Evolutionary conservation across 1,139 yeast species (phyloP), one percentile per base, ranked within the genome.

Genomic region (Zhuliangozyma blackwelliae): DNA sequence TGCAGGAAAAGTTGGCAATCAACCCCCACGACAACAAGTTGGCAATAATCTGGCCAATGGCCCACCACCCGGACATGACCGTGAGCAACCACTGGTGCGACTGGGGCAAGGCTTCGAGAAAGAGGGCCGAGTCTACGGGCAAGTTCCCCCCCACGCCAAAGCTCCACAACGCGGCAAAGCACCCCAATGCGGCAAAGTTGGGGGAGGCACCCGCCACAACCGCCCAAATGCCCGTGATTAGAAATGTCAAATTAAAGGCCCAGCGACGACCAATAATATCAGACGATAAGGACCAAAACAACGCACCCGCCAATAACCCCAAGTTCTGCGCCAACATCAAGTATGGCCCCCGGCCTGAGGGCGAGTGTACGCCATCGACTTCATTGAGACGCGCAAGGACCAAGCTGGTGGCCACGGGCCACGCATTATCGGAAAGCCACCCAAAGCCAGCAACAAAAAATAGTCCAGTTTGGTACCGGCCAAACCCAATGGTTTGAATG

Each of bases 61-160:
- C 63, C 75, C 74, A 68, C 68, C 70, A 68, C 8, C 55, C 50
- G 4, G 70, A 61, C 71, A 68, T 65, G 22, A 64, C 67, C 0
- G 73, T 66, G 41, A 68, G 58, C 7, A 68, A 46, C 69, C 70
- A 68, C 38, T 63, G 65, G 33, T 68, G 55, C 10, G 50, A 50
- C 5, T 58, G 49, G 1, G 74, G 74, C 16, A 68, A 50, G 3
- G 71, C 67, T 41, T 68, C 75, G 33, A 68, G 47, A 43, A 68
- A 66, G n/a, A 68, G 57, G 3, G 74, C 72, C 22, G 68, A 62
- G 42, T 68, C 74, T 4, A 68, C 72, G 0, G 73, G 73, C 30
- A 66, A 53, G 40, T 67, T 66, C 1, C 75, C 75, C 2, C 74
- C 74, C 5, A 68, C 74, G 0, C 75, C 74, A 47, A 66, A 61